Conservation (phyloP, 257 asterid genomes). For the Solanum clarkiae region DNA sequence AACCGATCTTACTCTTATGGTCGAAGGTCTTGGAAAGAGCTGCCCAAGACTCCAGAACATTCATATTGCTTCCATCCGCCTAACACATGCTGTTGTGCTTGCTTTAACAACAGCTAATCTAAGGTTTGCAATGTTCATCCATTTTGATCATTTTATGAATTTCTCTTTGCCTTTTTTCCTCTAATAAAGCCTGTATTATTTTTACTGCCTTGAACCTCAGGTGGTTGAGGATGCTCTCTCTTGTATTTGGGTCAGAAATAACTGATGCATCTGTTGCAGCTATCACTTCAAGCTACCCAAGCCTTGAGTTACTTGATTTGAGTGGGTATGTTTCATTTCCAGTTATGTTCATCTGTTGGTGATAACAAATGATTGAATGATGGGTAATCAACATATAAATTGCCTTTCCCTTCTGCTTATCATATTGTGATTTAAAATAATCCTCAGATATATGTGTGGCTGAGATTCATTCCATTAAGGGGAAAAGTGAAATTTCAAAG, state of each 20-base stretch:
- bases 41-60: slow-evolving; percentile 77
- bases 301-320: slow-evolving; percentile 82
- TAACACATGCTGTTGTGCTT: slow-evolving; percentile 68
- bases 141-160: background rate
- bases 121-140: slow-evolving; percentile 31
- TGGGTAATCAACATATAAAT: background rate
- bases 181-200: background rate
- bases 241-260: slow-evolving; percentile 79
- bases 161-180: background rate
- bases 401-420: background rate
- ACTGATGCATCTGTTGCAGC: slow-evolving; percentile 99
- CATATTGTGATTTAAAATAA: background rate
- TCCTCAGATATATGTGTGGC: no score
- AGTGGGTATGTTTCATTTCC: slow-evolving; percentile 63
- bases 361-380: background rate
- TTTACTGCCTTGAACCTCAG: slow-evolving; percentile 20
- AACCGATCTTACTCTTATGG: slow-evolving; percentile 57
- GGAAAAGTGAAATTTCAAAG: no score
- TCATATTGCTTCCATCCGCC: slow-evolving; percentile 66
- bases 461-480: no score
- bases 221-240: slow-evolving; percentile 87
- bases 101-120: slow-evolving; percentile 76
- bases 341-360: background rate
- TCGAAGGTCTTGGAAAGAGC: slow-evolving; percentile 68
- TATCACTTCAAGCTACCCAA: slow-evolving; percentile 68